A percentile compares a stretch with the other conserved stretches of the same genome.
These are phyloP conservation scores for Dissophora ornata DNA, from an alignment of 192 early-diverging fungal genomes.

Conservation along the genomic window DNA sequence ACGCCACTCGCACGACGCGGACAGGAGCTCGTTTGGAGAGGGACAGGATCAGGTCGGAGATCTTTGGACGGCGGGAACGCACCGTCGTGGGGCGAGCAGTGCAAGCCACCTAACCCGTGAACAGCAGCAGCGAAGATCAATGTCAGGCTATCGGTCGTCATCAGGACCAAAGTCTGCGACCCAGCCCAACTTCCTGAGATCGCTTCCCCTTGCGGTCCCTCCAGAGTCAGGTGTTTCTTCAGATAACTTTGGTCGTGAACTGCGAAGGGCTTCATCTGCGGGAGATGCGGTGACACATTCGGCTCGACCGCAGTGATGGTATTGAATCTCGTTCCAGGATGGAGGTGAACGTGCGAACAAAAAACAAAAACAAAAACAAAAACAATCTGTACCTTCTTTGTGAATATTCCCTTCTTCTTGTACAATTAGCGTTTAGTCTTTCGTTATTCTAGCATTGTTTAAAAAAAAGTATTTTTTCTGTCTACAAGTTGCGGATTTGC, in stretches of 20 bases:
- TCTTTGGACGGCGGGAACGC: conserved; percentile 3
- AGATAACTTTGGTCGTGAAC: background rate
- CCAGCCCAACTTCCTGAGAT: conserved; percentile 18
- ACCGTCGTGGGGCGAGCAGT: conserved; percentile 32
- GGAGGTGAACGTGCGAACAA: too few relatives aligned
- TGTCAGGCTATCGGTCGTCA: too few relatives aligned
- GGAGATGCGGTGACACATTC: background rate
- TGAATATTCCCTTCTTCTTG: background rate
- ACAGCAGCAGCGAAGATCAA: background rate
- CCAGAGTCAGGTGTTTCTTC: too few relatives aligned
- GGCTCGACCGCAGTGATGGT: too few relatives aligned
- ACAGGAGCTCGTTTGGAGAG: conserved; percentile 14
- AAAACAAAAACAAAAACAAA: too few relatives aligned
- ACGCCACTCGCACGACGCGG: conserved; percentile 10
- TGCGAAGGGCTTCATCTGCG: conserved; percentile 16
- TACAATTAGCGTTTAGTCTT: too few relatives aligned
- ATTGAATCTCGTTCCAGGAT: too few relatives aligned
- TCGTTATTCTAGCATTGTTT: too few relatives aligned
- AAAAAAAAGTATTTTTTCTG: too few relatives aligned
- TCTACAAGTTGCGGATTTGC: too few relatives aligned
- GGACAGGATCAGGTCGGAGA: conserved; percentile 20
- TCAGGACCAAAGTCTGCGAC: conserved; percentile 24
- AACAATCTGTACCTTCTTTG: background rate
- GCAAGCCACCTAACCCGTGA: conserved; percentile 24
- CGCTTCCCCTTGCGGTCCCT: too few relatives aligned